phyloP scores from a whole-genome alignment of 768 basidiomycete species.

The Auricularia sp. region DNA sequence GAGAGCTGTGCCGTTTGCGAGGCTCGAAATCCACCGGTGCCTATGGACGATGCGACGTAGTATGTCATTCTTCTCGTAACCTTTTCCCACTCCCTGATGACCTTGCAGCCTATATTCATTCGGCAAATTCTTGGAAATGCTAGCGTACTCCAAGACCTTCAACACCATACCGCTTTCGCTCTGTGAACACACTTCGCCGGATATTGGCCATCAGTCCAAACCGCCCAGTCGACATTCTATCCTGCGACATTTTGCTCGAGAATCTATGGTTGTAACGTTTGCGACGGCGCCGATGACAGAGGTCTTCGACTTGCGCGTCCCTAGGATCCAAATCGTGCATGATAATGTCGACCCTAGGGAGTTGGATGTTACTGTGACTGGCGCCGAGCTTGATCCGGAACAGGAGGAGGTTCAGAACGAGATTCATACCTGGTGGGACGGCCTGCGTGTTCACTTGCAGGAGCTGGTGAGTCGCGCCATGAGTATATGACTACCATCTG shows the following conservation, averaged over 20 bases:
- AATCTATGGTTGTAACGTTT: constrained; percentile 30
- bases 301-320: constrained; percentile 52
- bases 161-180: constrained; percentile 26
- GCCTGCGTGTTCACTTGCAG: constrained; percentile 49
- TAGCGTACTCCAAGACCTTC: constrained; percentile 35
- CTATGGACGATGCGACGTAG: constrained; percentile 43
- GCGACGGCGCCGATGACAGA: constrained; percentile 38
- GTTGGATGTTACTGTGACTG: not conserved
- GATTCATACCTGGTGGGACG: constrained; percentile 59
- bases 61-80: constrained; percentile 22
- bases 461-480: constrained; percentile 35
- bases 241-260: constrained; percentile 31
- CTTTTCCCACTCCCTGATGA: not conserved
- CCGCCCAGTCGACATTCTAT: constrained; percentile 23
- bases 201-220: constrained; percentile 13
- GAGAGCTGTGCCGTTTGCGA: constrained; percentile 40
- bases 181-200: constrained; percentile 33
- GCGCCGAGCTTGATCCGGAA: constrained; percentile 25
- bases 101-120: constrained; percentile 38
- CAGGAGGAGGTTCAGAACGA: constrained; percentile 44
- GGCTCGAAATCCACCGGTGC: constrained; percentile 21
- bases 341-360: not conserved
- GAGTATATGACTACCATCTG: not conserved
- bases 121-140: constrained; percentile 47
- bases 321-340: constrained; percentile 43